A percentile compares a stretch with the other conserved stretches of the same genome.
Conservation (phyloP, 202 grass and related monocot genomes). For the Digitaria exilis region DNA sequence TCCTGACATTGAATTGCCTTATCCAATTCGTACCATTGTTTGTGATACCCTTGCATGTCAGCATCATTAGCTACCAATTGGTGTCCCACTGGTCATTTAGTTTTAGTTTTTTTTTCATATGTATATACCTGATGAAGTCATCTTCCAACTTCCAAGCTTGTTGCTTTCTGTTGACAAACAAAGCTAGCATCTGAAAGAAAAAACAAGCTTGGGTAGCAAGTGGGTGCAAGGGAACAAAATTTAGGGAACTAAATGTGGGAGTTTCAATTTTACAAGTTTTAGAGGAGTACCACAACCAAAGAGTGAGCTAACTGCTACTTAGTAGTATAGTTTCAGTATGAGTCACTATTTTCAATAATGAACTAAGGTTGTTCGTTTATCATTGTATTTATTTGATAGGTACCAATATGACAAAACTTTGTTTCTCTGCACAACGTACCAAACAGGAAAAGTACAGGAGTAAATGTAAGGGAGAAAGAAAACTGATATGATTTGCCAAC, state of each 20-base stretch:
- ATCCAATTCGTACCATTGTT: neutral
- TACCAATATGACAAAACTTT: neutral
- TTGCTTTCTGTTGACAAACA: conserved; percentile 37
- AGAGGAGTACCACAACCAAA: conserved; percentile 1
- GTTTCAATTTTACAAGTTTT: neutral
- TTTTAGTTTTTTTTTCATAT: neutral
- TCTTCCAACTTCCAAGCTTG: conserved; percentile 42
- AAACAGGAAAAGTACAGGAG: neutral
- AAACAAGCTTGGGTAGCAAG: conserved; percentile 34
- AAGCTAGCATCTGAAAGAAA: conserved; percentile 44
- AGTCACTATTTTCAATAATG: neutral
- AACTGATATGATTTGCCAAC: neutral
- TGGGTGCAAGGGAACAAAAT: conserved; percentile 33
- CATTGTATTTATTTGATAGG: neutral
- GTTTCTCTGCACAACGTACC: neutral
- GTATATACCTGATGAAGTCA: conserved; percentile 42
- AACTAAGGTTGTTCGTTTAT: neutral
- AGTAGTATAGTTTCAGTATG: neutral
- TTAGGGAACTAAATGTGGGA: neutral
- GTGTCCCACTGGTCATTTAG: conserved; percentile 3
- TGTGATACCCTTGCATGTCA: conserved; percentile 26
- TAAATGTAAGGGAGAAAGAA: neutral
- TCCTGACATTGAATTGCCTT: conserved; percentile 1
- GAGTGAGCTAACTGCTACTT: neutral
- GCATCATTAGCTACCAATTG: conserved; percentile 23